Evolutionary conservation across 768 basidiomycete genomes (phyloP), one percentile per base, ranked within the genome.

Genomic region (Lactarius evosmus): DNA sequence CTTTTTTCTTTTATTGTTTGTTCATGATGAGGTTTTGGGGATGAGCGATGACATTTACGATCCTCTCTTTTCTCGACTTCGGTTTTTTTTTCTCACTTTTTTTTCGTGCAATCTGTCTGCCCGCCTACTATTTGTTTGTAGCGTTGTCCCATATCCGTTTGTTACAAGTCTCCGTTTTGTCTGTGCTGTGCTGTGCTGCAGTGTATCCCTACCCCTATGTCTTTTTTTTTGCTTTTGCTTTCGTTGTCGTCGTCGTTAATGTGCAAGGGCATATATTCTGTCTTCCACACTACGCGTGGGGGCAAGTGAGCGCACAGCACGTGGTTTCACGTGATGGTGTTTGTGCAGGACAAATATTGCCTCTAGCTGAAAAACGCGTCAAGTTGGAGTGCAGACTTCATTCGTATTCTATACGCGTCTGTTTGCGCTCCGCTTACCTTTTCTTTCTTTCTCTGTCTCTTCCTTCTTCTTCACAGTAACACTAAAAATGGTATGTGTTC

Each of bases 291-390:
- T n/a, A n/a, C n/a, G n/a, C n/a, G n/a, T n/a, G n/a, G n/a, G n/a
- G n/a, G n/a, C n/a, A n/a, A n/a, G n/a, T 34, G 34, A 34, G 38
- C n/a, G 9, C 7, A 41, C 8, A 7, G 25, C 30, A 58, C 62
- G 57, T 63, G 62, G 50, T 14, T 25, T 27, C 46, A 49, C 46
- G 46, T 49, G 29, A 7, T 2, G 1, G 6, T 64, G 0, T 64
- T 64, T 64, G 63, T 22, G 30, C 34, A 0, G 11, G 22, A 33
- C 63, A 64, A 64, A 64, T 30, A 60, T 36, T 8, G 22, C 22
- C 7, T 22, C 27, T 3, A 4, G 19, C 3, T 7, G n/a, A 38
- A 56, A 49, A n/a, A 2, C 25, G 46, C 46, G 46, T 49, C 25
- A 12, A 25, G 46, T 49, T 25, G 22, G 40, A 40, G 38, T 40